Conservation (phyloP, 768 basidiomycete species). For the Lactarius deliciosus region DNA sequence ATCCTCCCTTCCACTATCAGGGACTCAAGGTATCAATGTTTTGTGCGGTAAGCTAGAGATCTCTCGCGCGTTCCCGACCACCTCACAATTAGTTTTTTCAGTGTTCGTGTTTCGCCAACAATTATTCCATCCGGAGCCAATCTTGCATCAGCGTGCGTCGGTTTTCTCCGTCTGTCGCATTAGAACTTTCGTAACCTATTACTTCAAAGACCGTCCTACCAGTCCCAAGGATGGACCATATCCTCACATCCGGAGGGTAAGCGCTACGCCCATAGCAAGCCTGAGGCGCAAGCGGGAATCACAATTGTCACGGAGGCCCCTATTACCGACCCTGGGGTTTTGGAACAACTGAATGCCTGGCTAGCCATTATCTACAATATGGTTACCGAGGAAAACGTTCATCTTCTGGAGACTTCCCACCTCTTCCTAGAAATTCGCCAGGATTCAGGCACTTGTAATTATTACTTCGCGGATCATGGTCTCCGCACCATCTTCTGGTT, state of each 20-base stretch:
- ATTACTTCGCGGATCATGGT: conserved; percentile 20
- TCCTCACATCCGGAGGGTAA: conserved; percentile 21
- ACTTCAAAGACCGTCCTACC: conserved; percentile 4
- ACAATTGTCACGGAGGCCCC: conserved; percentile 18
- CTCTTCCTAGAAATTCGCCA: conserved; percentile 16
- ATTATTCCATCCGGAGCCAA: conserved; percentile 1
- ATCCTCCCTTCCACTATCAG: neutral
- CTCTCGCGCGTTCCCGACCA: too few species aligned
- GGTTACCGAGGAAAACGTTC: neutral
- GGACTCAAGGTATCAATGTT: conserved; percentile 6
- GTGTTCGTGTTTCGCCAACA: neutral
- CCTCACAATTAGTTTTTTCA: neutral
- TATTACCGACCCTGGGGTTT: neutral
- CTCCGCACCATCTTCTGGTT: conserved; percentile 20
- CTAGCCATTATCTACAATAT: neutral
- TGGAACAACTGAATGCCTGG: neutral
- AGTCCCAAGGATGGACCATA: conserved; percentile 6
- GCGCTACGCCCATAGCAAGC: neutral
- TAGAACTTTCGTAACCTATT: neutral
- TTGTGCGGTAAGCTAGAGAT: neutral
- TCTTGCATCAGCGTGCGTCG: conserved; percentile 9
- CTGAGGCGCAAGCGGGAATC: neutral
- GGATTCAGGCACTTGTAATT: conserved; percentile 1
- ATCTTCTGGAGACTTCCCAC: conserved; percentile 3
- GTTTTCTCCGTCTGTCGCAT: neutral